Evolutionary conservation across 192 early-diverging fungal species (phyloP).

Genomic region (Entomortierella lignicola): DNA sequence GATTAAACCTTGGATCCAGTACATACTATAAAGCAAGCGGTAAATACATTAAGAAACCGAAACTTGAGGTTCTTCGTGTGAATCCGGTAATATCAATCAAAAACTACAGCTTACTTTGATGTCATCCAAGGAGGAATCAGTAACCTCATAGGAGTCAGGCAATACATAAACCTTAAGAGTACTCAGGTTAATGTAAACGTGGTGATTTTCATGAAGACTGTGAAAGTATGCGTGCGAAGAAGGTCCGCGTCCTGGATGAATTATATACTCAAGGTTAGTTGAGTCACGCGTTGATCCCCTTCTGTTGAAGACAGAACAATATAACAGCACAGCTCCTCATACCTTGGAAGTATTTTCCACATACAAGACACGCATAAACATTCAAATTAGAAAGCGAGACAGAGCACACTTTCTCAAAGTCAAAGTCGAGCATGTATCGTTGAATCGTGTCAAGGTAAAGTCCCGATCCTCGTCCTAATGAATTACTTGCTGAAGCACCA

Average conservation of each 20-base stretch:
- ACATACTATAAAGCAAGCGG: slow-evolving; percentile 74
- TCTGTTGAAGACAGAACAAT: neutral
- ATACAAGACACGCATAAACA: slow-evolving; percentile 96
- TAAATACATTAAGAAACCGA: too few relatives aligned
- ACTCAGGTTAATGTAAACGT: slow-evolving; percentile 93
- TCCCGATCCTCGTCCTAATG: slow-evolving; percentile 30
- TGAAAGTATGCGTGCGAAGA: slow-evolving; percentile 96
- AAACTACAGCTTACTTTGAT: slow-evolving; percentile 74
- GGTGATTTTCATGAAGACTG: slow-evolving; percentile 93
- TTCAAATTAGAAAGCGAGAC: slow-evolving; percentile 94
- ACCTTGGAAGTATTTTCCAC: slow-evolving; percentile 96
- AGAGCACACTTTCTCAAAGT: slow-evolving; percentile 98
- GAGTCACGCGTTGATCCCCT: too few relatives aligned
- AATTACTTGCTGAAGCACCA: slow-evolving; percentile 1
- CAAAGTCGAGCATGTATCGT: slow-evolving; percentile 92
- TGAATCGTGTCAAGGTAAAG: slow-evolving; percentile 69
- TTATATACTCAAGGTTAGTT: too few relatives aligned
- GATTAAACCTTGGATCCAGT: slow-evolving; percentile 83
- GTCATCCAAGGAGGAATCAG: slow-evolving; percentile 86
- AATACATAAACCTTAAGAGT: slow-evolving; percentile 90
- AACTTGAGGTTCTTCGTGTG: neutral
- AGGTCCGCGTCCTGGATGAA: slow-evolving; percentile 81
- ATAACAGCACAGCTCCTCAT: too few relatives aligned
- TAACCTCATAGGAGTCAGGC: slow-evolving; percentile 94
- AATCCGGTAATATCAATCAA: neutral